phyloP scores from a whole-genome alignment of 345 rosid species.

The Durio zibethinus region DNA sequence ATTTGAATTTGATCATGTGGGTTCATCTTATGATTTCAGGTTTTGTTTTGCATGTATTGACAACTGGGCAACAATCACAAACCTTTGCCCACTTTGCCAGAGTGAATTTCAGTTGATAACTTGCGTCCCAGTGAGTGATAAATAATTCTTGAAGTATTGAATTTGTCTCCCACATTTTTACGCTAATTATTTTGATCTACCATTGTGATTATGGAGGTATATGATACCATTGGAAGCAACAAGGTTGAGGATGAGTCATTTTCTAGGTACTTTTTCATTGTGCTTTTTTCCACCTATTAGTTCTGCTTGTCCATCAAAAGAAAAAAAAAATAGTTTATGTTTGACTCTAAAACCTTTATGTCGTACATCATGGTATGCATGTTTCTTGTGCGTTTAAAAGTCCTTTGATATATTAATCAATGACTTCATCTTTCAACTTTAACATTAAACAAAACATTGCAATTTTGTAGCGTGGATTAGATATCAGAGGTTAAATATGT shows the following conservation, averaged over 20 bases:
- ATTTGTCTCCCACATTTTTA: background rate
- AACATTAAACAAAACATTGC: background rate
- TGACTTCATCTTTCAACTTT: background rate
- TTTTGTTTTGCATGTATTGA: conserved; percentile 98
- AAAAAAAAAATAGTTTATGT: background rate
- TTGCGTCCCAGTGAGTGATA: conserved; percentile 85
- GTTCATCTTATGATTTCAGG: conserved; percentile 46
- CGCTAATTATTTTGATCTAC: background rate
- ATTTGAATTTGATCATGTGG: conserved; percentile 19
- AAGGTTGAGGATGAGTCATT: conserved; percentile 62
- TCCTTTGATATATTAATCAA: background rate
- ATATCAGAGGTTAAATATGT: background rate
- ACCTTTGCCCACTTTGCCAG: conserved; percentile 97
- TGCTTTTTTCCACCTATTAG: background rate
- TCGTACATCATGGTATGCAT: background rate
- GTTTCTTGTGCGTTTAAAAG: background rate
- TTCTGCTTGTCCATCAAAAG: background rate
- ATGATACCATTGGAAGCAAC: conserved; percentile 78
- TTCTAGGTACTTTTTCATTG: conserved; percentile 50
- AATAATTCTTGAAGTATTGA: background rate
- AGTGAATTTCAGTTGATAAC: conserved; percentile 93
- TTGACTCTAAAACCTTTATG: background rate
- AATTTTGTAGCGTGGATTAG: background rate
- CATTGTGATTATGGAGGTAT: conserved; percentile 69
- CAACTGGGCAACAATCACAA: conserved; percentile 95